Percentiles rank a stretch among this genome's conserved stretches.
Evolutionary conservation across 2,329 filamentous ascomycete genomes (phyloP).

Genomic region (Penicillium sp.): DNA sequence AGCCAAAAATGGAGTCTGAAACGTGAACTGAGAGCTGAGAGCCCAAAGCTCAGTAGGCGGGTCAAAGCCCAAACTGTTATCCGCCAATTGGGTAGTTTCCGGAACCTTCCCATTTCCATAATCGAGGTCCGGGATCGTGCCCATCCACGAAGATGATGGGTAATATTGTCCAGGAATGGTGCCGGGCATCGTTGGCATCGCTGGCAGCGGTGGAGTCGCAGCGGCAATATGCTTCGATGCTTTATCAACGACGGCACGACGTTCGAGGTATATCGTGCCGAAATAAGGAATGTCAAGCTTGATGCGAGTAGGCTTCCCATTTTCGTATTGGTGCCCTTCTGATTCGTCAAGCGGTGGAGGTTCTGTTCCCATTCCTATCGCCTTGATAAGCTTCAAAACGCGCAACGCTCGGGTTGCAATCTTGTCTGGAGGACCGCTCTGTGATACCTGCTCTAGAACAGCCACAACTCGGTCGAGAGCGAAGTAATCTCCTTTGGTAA

Average conservation of each 20-base stretch:
- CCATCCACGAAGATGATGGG: background rate
- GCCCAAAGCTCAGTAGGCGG: constrained; percentile 8
- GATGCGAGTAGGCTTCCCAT: constrained; percentile 1
- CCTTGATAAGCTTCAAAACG: constrained; percentile 4
- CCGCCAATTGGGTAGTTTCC: background rate
- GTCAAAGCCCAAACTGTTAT: background rate
- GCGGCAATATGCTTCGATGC: background rate
- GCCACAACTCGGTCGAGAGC: constrained; percentile 2
- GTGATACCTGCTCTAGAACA: background rate
- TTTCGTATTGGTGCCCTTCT: background rate
- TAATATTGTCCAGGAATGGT: background rate
- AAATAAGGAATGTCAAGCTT: constrained; percentile 15
- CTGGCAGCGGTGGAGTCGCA: background rate
- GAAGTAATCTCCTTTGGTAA: background rate
- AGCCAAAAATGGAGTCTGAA: constrained; percentile 6
- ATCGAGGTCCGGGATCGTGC: background rate
- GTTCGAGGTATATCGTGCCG: constrained; percentile 10
- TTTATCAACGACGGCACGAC: background rate
- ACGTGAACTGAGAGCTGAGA: constrained; percentile 5
- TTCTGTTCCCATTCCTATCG: background rate
- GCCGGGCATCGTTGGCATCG: background rate
- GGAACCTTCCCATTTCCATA: background rate
- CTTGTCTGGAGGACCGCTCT: constrained; percentile 2
- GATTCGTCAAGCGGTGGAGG: background rate
- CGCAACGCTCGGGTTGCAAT: constrained; percentile 3